Base-by-base conservation (phyloP, 1,284 basidiomycete species). In the Heterobasidion annosum region DNA sequence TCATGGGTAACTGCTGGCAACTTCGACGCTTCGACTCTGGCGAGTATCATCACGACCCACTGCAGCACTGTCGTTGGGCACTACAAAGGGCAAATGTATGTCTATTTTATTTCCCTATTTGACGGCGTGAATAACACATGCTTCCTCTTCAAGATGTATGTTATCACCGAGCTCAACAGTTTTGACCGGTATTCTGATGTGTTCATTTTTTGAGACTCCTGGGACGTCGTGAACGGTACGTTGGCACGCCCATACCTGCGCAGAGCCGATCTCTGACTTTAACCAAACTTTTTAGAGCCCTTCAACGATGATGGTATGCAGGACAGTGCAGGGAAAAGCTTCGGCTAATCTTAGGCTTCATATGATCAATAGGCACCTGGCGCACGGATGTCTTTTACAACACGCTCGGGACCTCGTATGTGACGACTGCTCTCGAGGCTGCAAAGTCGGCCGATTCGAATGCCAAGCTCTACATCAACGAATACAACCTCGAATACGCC, bases 281-380 rank as follows among this genome's bases (percentile, higher is more conserved):
- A 37, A 32, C 42, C 19, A 19, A 43, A 44, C 18, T 2, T 16
- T 34, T 15, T 55, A 68, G 69, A 83, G 60, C 74, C 78, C 2
- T 75, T 83, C 66, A 81, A 81, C 59, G 81, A 83, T 19, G 76
- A 82, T 59, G 81, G 37, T 40, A 40, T 40, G 37, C 4, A 25
- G 25, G 5, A 5, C 25, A 25, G 25, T 25, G 25, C 25, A 25
- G 25, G 25, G 25, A 25, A 25, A 25, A 25, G 25, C 25, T 25
- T 25, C 25, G 25, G 25, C 25, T 25, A 25, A 25, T 25, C 25
- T 25, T 25, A 25, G 25, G 25, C 25, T 25, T 25, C 25, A 40
- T 40, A 8, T 40, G 37, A 12, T 40, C 25, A 25, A n/a, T n/a
- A 40, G 37, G 81, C 7, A 78, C 76, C 3, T 77, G 71, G 64